phyloP scores from a whole-genome alignment of 108 stramenopile species.

The Nitzschia inconspicua region DNA sequence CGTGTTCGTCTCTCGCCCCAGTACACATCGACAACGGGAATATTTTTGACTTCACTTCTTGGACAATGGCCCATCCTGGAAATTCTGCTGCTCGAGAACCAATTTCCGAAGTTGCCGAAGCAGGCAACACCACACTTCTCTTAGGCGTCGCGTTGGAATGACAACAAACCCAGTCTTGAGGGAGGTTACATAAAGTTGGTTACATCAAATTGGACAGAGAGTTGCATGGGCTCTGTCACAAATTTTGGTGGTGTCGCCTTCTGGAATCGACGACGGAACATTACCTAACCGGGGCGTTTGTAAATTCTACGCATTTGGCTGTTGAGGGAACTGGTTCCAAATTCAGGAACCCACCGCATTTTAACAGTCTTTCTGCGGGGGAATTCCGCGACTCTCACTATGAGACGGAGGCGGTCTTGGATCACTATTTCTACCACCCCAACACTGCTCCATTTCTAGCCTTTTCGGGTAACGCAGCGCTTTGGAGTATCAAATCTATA shows the following conservation, averaged over 20 bases:
- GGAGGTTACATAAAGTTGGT: constrained; percentile 29
- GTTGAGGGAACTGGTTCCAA: no score
- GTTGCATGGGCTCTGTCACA: constrained; percentile 77
- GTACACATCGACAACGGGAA: background rate
- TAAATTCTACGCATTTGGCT: no score
- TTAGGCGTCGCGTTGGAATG: no score
- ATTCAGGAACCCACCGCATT: constrained; percentile 65
- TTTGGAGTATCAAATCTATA: constrained; percentile 70
- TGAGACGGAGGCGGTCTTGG: constrained; percentile 70
- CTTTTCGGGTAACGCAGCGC: constrained; percentile 51
- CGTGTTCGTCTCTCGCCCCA: no score
- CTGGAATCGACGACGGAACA: constrained; percentile 30
- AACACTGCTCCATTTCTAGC: constrained; percentile 62
- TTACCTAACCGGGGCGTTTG: no score
- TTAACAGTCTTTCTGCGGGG: constrained; percentile 41
- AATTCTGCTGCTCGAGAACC: no score
- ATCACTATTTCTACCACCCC: constrained; percentile 55
- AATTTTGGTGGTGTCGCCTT: constrained; percentile 50
- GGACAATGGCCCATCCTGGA: constrained; percentile 2
- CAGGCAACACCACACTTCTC: no score
- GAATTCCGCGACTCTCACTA: constrained; percentile 50
- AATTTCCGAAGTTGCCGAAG: no score
- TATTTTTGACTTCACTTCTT: background rate
- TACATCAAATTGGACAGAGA: constrained; percentile 67
- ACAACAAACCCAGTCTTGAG: constrained; percentile 36